Evolutionary conservation across 495 filamentous ascomycete genomes (phyloP), one percentile per base, ranked within the genome.

Genomic region (Terfezia boudieri): DNA sequence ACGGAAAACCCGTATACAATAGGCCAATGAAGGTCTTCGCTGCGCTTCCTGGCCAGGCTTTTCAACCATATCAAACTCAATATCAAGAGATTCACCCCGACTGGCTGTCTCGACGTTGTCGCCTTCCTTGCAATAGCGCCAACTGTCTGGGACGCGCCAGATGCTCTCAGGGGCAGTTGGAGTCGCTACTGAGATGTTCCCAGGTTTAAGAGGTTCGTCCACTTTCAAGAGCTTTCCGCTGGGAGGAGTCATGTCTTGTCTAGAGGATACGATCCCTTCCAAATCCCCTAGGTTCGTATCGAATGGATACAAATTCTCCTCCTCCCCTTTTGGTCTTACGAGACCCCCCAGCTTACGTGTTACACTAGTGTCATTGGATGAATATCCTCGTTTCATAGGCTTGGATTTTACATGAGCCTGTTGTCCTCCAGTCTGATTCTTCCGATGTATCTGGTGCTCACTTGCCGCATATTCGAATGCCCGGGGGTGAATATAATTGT

Each of bases 1-100:
- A 32, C 88, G 80, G 69, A 96, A 99, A 16, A 99, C 79, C n/a
- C 92, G 85, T 57, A 96, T 89, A 64, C 86, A 94, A 66, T 90
- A 93, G 46, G 64, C n/a, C 49, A 32, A 20, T 26, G 23, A 32
- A 17, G n/a, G 49, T 12, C 6, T 16, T 12, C 49, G 23, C 9
- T 51, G 49, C 17, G 73, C 69, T 62, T 83, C 80, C 59, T 84
- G 77, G 55, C 83, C 81, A 1, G 74, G 73, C 56, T 74, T 73
- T n/a, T 70, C 71, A 14, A 74, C 71, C 35, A 73, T 72, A 9
- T 71, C 73, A 52, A 66, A 64, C 23, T 80, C 74, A 54, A 76
- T 76, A 48, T 85, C 81, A n/a, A 66, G 66, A 9, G 80, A 58
- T 16, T 73, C 67, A 16, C 68, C 60, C 37, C 76, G 69, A 60